phyloP scores from a whole-genome alignment of 2,329 filamentous ascomycete species.

The Curvularia lunata region DNA sequence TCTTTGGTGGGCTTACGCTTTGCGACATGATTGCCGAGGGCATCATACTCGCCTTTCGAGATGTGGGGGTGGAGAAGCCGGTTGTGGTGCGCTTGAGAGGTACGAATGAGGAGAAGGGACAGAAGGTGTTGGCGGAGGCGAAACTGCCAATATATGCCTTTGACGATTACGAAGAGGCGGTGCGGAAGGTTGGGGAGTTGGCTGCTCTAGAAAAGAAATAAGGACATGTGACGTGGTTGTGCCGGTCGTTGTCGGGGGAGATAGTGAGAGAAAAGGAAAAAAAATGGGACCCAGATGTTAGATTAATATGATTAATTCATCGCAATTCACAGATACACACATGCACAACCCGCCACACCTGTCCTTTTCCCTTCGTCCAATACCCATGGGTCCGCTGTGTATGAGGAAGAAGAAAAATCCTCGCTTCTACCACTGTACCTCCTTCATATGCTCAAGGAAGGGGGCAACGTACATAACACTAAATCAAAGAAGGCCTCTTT shows the following conservation, averaged over 20 bases:
- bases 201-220: too few relatives aligned
- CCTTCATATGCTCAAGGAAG: conserved; percentile 10
- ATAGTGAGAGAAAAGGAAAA: neutral
- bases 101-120: conserved; percentile 74
- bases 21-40: conserved; percentile 84
- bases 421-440: conserved; percentile 8
- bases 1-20: conserved; percentile 72
- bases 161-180: conserved; percentile 76
- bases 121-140: conserved; percentile 72
- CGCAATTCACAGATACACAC: neutral
- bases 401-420: neutral
- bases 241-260: too few relatives aligned
- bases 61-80: conserved; percentile 67
- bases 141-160: conserved; percentile 72
- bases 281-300: neutral
- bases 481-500: neutral
- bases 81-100: conserved; percentile 80
- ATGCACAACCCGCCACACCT: neutral
- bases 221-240: too few relatives aligned
- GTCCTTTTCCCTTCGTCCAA: neutral
- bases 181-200: conserved; percentile 44
- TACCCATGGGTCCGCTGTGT: conserved; percentile 14
- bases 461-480: conserved; percentile 9
- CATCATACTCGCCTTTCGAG: conserved; percentile 73
- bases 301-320: conserved; percentile 2